A percentile compares a stretch with the other conserved stretches of the same genome.
Conservation (phyloP, 1,284 basidiomycete genomes). For the Prillingera fragicola region DNA sequence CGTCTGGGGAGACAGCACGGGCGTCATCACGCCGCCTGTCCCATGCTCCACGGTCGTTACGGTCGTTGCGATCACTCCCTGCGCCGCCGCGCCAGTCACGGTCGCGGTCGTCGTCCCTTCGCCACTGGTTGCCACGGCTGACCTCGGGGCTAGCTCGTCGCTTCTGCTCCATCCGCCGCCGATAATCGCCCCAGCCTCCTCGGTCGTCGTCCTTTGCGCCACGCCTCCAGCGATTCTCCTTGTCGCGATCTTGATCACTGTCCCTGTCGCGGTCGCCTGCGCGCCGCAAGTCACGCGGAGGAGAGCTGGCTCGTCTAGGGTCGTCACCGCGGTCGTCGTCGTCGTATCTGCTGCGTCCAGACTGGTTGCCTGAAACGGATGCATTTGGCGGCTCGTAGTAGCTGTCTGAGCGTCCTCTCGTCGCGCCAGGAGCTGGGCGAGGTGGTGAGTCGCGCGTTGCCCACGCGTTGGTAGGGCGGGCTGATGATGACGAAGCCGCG, state of each 20-base stretch:
- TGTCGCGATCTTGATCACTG: not conserved
- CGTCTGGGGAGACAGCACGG: slow-evolving; percentile 6
- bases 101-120: slow-evolving; percentile 5
- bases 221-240: not conserved
- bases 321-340: too few species aligned
- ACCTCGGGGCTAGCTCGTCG: not conserved
- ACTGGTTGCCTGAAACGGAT: not conserved
- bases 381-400: slow-evolving; percentile 15
- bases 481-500: not conserved
- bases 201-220: slow-evolving; percentile 7
- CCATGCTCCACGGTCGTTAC: slow-evolving; percentile 3
- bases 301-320: too few species aligned
- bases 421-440: slow-evolving; percentile 2
- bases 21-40: slow-evolving; percentile 5
- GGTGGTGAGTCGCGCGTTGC: slow-evolving; percentile 5
- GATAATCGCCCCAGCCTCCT: slow-evolving; percentile 9
- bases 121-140: not conserved
- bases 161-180: not conserved
- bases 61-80: slow-evolving; percentile 2
- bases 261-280: slow-evolving; percentile 1
- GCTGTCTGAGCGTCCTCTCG: slow-evolving; percentile 3
- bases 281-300: too few species aligned
- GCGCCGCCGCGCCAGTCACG: not conserved
- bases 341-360: not conserved
- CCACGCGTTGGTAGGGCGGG: slow-evolving; percentile 13